Evolutionary conservation across 257 asterid species (phyloP), one percentile per base, ranked within the genome.

Genomic region (Jasminum sambac): DNA sequence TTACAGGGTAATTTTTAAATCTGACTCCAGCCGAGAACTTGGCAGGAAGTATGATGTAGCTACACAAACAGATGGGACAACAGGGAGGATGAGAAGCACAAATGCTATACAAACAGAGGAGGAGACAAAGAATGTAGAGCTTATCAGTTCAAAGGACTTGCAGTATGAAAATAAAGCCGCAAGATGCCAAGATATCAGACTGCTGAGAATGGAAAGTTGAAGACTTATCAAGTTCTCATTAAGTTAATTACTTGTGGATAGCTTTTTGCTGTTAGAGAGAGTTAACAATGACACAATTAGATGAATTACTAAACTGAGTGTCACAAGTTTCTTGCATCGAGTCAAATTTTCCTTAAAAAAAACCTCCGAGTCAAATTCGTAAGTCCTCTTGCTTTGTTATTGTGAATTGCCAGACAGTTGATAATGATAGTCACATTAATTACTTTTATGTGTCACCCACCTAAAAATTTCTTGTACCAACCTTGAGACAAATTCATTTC

Each of bases 221-320:
- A 70, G 77, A 64, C 75, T 50, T 69, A 75, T 40, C 77, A 62
- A 16, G 73, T 46, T 17, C 55, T 77, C 55, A 77, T 71, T 80
- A 84, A 79, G 30, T 60, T 68, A 57, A 65, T 79, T 19, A 76
- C 69, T 16, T 82, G 86, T 65, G 82, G 82, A 44, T 75, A 75
- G 7, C 44, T 64, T 8, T 23, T 21, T 10, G 25, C 68, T 21
- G 14, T 39, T 17, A 67, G 58, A 12, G 17, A 21, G 17, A 19
- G 17, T 10, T 48, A 48, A 48, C 58, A 6, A 48, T n/a, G 24
- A 48, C 16, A 48, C 58, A n/a, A 19, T 48, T n/a, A 21, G 17
- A 48, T 14, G 24, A 30, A 30, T 30, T 30, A 30, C 36, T 30
- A 1, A 30, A 30, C 36, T 30, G 36, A 30, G 36, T 30, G 36